Percentiles rank a stretch among this genome's conserved stretches.
These are phyloP conservation scores for Volvariella surrecta DNA, from an alignment of 1,284 basidiomycete species.

Conservation along the genomic window DNA sequence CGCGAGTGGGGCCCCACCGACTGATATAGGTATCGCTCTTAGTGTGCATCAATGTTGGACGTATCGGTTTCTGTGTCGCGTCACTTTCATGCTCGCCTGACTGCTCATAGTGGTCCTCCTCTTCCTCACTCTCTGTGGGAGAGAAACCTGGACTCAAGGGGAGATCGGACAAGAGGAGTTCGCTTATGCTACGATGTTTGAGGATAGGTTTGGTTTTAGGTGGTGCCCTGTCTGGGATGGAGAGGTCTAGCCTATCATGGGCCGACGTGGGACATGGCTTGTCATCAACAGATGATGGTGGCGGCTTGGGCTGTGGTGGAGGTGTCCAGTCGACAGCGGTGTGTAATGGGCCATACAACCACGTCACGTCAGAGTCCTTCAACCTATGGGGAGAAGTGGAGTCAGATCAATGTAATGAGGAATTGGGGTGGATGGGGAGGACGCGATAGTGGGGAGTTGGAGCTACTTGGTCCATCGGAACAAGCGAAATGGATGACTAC, in stretches of 20 bases:
- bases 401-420: slow-evolving; percentile 4
- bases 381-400: slow-evolving; percentile 53
- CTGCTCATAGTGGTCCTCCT: slow-evolving; percentile 13
- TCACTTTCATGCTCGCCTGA: slow-evolving; percentile 3
- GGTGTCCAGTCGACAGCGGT: slow-evolving; percentile 74
- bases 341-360: slow-evolving; percentile 97
- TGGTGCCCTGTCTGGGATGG: slow-evolving; percentile 15
- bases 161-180: slow-evolving; percentile 70
- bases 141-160: slow-evolving; percentile 50
- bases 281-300: slow-evolving; percentile 25
- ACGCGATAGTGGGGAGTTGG: neutral
- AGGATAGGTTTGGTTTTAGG: slow-evolving; percentile 80
- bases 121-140: slow-evolving; percentile 36
- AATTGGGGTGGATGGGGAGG: neutral
- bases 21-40: slow-evolving; percentile 79
- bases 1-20: slow-evolving; percentile 38
- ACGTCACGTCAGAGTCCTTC: slow-evolving; percentile 98
- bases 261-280: slow-evolving; percentile 18
- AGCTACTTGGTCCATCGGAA: neutral
- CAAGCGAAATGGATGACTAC: neutral
- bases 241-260: slow-evolving; percentile 29
- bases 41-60: slow-evolving; percentile 65
- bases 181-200: slow-evolving; percentile 90
- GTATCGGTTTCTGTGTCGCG: slow-evolving; percentile 18
- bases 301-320: slow-evolving; percentile 35